Conservation (phyloP, 2,329 filamentous ascomycete species). For the Elsinoe fawcettii region DNA sequence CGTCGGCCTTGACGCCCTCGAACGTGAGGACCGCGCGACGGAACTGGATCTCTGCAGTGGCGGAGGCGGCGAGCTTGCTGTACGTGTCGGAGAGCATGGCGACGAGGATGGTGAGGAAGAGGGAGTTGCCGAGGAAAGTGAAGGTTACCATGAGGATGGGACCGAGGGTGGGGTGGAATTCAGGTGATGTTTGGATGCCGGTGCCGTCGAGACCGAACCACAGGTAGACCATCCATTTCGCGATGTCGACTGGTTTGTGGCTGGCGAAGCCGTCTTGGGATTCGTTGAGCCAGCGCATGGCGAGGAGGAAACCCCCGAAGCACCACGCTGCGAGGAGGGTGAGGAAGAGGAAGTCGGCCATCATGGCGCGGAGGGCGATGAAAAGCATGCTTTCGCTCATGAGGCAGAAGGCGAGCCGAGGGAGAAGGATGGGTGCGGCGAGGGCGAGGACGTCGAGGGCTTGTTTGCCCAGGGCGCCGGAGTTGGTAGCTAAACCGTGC, state of each 20-base stretch:
- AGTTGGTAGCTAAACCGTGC: constrained; percentile 50
- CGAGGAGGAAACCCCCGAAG: constrained; percentile 72
- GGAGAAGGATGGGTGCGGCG: constrained; percentile 68
- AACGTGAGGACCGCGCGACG: constrained; percentile 72
- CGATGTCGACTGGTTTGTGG: constrained; percentile 55
- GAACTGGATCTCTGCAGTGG: constrained; percentile 76
- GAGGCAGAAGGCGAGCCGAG: constrained; percentile 72
- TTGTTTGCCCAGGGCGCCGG: constrained; percentile 49
- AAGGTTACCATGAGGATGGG: constrained; percentile 75
- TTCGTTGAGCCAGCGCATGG: constrained; percentile 69
- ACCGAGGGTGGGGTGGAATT: constrained; percentile 73
- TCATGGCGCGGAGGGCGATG: constrained; percentile 72
- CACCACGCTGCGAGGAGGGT: constrained; percentile 73
- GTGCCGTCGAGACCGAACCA: constrained; percentile 79
- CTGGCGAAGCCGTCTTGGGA: constrained; percentile 37
- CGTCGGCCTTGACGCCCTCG: constrained; percentile 77
- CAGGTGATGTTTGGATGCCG: constrained; percentile 49
- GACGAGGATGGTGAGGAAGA: constrained; percentile 82
- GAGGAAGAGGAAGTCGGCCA: constrained; percentile 74
- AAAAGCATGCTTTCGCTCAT: constrained; percentile 81
- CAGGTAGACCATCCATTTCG: constrained; percentile 85
- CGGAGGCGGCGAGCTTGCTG: constrained; percentile 66
- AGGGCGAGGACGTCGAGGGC: constrained; percentile 73
- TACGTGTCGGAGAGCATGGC: constrained; percentile 84
- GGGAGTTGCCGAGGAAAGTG: constrained; percentile 76